Evolutionary conservation across 2,329 filamentous ascomycete genomes (phyloP).

Genomic region (Venturia aucupariae): DNA sequence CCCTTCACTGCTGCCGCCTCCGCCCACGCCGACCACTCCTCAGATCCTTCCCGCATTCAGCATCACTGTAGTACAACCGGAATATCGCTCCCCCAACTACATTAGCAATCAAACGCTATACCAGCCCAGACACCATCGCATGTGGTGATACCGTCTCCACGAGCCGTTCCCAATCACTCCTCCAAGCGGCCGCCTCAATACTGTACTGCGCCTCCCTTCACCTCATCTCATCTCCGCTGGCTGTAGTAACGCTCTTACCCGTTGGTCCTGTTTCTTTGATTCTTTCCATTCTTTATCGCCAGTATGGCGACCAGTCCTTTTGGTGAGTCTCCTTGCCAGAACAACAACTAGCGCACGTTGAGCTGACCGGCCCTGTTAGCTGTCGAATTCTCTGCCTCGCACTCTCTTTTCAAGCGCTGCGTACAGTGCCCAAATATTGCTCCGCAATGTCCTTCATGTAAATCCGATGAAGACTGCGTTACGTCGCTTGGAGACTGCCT

Average conservation of each 20-base stretch:
- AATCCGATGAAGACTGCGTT: slow-evolving; percentile 46
- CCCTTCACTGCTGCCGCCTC: not conserved
- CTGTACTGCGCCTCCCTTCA: not conserved
- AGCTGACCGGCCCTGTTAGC: not conserved
- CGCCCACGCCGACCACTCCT: not conserved
- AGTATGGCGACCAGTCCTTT: not conserved
- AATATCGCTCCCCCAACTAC: not conserved
- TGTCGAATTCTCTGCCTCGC: slow-evolving; percentile 7
- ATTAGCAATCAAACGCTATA: not conserved
- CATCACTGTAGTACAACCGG: not conserved
- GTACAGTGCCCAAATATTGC: slow-evolving; percentile 43
- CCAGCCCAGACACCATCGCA: not conserved
- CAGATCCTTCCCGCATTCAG: not conserved
- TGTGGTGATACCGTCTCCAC: not conserved
- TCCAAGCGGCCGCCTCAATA: not conserved
- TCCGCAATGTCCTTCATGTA: slow-evolving; percentile 54
- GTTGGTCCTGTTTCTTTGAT: not conserved
- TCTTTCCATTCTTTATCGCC: not conserved
- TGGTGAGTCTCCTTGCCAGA: not conserved
- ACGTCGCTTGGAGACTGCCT: slow-evolving; percentile 51
- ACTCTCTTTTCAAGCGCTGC: slow-evolving; percentile 47
- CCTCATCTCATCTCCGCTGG: not conserved
- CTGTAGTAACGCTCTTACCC: not conserved
- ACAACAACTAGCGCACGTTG: not conserved
- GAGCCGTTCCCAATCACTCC: not conserved